A percentile compares a stretch with the other conserved stretches of the same genome.
Conservation (phyloP, 2,329 filamentous ascomycete genomes). For the Fusarium sp. region DNA sequence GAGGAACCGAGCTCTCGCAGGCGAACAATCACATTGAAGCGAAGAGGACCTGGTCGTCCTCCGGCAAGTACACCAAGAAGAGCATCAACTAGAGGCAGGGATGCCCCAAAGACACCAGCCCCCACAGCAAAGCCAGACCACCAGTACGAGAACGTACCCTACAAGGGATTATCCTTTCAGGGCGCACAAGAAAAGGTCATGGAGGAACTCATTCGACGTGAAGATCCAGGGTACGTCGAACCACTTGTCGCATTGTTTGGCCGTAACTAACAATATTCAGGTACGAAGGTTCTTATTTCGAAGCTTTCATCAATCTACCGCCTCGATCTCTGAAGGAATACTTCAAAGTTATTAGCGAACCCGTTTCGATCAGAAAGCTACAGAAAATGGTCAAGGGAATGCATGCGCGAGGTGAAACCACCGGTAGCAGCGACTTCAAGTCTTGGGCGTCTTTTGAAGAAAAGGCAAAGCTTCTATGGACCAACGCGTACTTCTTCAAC, state of each 20-base stretch:
- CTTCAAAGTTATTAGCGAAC: constrained; percentile 84
- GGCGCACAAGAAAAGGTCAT: constrained; percentile 89
- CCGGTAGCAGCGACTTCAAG: constrained; percentile 77
- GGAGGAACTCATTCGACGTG: constrained; percentile 77
- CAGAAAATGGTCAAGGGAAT: constrained; percentile 82
- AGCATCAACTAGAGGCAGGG: constrained; percentile 49
- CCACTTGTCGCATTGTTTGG: neutral
- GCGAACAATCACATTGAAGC: constrained; percentile 57
- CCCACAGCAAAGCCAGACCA: constrained; percentile 62
- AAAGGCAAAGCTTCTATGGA: constrained; percentile 84
- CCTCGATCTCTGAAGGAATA: constrained; percentile 84
- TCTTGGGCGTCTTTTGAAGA: constrained; percentile 86
- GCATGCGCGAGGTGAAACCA: constrained; percentile 74
- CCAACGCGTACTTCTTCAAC: constrained; percentile 89
- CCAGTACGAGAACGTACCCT: constrained; percentile 69
- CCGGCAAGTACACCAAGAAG: constrained; percentile 54
- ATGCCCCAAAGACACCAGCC: constrained; percentile 53
- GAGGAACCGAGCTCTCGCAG: constrained; percentile 52
- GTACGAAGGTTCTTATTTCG: constrained; percentile 76
- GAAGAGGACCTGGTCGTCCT: constrained; percentile 53
- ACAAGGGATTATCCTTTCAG: constrained; percentile 81
- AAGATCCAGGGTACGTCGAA: constrained; percentile 69
- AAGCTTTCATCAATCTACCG: constrained; percentile 83
- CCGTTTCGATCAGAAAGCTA: constrained; percentile 81
- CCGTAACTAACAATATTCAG: constrained; percentile 57